Evolutionary conservation across 2,329 filamentous ascomycete genomes (phyloP).

Genomic region (Chrysoporthe austroafricana): DNA sequence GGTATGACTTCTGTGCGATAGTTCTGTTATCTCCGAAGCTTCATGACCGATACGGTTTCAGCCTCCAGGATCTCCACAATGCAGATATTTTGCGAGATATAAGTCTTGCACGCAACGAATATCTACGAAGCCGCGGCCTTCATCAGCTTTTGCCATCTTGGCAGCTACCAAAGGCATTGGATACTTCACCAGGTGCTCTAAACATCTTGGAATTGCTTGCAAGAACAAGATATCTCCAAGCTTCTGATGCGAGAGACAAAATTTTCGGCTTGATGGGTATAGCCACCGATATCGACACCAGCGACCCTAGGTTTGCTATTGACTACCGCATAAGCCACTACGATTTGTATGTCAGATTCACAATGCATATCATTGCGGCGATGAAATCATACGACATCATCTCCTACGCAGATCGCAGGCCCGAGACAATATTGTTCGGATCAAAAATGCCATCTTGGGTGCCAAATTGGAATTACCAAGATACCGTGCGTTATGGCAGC

Average conservation of each 20-base stretch:
- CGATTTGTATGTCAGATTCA: neutral
- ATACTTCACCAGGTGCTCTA: neutral
- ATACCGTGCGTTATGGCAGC: neutral
- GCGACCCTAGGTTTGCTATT: neutral
- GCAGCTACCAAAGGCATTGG: neutral
- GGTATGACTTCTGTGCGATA: slow-evolving; percentile 14
- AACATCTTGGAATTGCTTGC: neutral
- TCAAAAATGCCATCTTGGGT: neutral
- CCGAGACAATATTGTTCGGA: neutral
- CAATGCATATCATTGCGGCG: slow-evolving; percentile 1
- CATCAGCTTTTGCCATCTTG: neutral
- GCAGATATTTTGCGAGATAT: neutral
- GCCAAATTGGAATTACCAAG: neutral
- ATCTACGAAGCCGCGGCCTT: neutral
- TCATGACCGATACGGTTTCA: slow-evolving; percentile 8
- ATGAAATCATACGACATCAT: neutral
- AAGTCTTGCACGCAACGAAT: neutral
- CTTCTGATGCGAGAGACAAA: slow-evolving; percentile 16
- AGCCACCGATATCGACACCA: slow-evolving; percentile 4
- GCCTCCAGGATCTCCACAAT: neutral
- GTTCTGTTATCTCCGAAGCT: neutral
- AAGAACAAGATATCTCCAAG: neutral
- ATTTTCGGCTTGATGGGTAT: slow-evolving; percentile 13
- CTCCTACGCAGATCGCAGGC: neutral
- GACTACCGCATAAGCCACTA: neutral